Percentiles rank a stretch among this genome's conserved stretches.
Evolutionary conservation across 345 rosid species (phyloP).

Genomic region (Balakata baccata): DNA sequence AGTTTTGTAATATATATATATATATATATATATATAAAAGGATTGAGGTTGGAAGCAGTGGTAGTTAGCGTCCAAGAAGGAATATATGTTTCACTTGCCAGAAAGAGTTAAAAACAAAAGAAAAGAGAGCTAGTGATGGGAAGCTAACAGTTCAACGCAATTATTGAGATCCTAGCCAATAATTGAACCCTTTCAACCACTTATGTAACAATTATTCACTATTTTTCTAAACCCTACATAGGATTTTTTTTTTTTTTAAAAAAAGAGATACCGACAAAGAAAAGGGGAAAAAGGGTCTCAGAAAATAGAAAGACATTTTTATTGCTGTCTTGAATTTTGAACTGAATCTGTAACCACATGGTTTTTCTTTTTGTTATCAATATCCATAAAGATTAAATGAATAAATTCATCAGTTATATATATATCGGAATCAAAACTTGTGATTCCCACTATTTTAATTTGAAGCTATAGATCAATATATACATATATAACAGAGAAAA

Average conservation of each 20-base stretch:
- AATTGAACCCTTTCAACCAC: slow-evolving; percentile 39
- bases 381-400: slow-evolving; percentile 1
- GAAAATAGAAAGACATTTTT: background rate
- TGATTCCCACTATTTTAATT: too few relatives aligned
- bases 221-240: slow-evolving; percentile 12
- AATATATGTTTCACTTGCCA: slow-evolving; percentile 9
- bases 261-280: background rate
- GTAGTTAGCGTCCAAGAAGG: too few relatives aligned
- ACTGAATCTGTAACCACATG: slow-evolving; percentile 10
- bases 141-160: slow-evolving; percentile 32
- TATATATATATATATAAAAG: too few relatives aligned
- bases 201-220: slow-evolving; percentile 32
- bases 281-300: background rate
- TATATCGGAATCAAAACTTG: too few relatives aligned
- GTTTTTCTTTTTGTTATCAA: slow-evolving; percentile 9
- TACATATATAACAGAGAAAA: too few relatives aligned
- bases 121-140: background rate
- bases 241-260: background rate
- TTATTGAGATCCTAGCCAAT: slow-evolving; percentile 47
- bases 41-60: too few relatives aligned
- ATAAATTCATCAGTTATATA: background rate
- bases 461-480: background rate
- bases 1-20: too few relatives aligned
- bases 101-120: slow-evolving; percentile 24
- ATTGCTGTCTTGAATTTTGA: background rate